Conservation (phyloP, 345 rosid genomes). For the Aethionema arabicum region DNA sequence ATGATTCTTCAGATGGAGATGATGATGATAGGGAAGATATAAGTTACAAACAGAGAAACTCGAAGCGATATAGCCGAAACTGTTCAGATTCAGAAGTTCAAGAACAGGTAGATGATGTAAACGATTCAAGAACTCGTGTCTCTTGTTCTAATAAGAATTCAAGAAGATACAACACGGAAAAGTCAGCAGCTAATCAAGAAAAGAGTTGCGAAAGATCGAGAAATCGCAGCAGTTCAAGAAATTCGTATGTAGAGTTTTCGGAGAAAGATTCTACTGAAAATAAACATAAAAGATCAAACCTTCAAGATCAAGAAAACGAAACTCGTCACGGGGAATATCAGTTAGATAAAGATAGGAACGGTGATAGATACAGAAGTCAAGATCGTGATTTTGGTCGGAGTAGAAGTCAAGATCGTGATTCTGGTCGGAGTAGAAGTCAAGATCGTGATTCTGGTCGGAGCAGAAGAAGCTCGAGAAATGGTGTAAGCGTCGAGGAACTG, state of each 20-base stretch:
- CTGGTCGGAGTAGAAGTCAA: slow-evolving; percentile 19
- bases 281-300: slow-evolving; percentile 26
- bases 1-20: slow-evolving; percentile 32
- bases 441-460: slow-evolving; percentile 21
- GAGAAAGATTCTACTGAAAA: slow-evolving; percentile 14
- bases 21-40: slow-evolving; percentile 7
- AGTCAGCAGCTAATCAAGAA: slow-evolving; percentile 31
- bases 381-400: slow-evolving; percentile 16
- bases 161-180: slow-evolving; percentile 28
- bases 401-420: slow-evolving; percentile 19
- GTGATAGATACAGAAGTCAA: slow-evolving; percentile 6
- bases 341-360: slow-evolving; percentile 17
- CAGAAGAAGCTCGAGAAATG: slow-evolving; percentile 24
- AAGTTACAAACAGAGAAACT: slow-evolving; percentile 23
- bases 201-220: slow-evolving; percentile 24
- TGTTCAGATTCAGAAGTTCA: slow-evolving; percentile 23
- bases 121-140: slow-evolving; percentile 27
- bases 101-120: slow-evolving; percentile 22
- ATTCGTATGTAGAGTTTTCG: neutral
- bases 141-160: slow-evolving; percentile 24
- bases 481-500: slow-evolving; percentile 19
- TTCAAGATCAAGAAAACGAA: slow-evolving; percentile 4
- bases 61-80: slow-evolving; percentile 5
- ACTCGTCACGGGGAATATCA: neutral
- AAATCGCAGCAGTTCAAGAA: slow-evolving; percentile 29